These are phyloP conservation scores for Colletotrichum kahawae DNA, from an alignment of 2,329 filamentous ascomycete species.

Conservation along the genomic window DNA sequence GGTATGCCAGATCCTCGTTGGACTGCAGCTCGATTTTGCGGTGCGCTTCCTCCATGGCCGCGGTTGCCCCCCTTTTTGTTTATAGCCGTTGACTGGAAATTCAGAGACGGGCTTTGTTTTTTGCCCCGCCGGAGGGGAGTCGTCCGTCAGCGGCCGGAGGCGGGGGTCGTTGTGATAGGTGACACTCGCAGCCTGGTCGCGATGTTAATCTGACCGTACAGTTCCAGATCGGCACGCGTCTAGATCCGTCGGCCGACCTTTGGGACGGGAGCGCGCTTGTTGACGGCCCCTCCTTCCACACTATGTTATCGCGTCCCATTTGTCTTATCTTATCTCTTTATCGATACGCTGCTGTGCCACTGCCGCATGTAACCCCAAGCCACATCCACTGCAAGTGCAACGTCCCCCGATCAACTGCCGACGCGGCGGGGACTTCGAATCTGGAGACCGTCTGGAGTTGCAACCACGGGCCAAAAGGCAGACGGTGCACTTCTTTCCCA, in stretches of 20 bases:
- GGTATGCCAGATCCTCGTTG: slow-evolving; percentile 73
- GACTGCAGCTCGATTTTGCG: slow-evolving; percentile 82
- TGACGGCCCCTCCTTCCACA: neutral
- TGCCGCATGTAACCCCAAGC: neutral
- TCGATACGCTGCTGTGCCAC: neutral
- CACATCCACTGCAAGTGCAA: neutral
- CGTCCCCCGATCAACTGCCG: neutral
- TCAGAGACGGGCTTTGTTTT: neutral
- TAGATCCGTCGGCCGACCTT: neutral
- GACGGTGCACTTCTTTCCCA: neutral
- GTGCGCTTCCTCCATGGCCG: slow-evolving; percentile 50
- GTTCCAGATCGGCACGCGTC: neutral
- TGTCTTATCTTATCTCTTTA: neutral
- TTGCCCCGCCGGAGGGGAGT: neutral
- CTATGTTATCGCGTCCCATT: rapidly evolving
- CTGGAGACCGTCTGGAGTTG: neutral
- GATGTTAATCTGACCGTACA: neutral
- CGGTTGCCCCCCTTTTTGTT: neutral
- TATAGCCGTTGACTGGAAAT: rapidly evolving
- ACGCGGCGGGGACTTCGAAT: neutral
- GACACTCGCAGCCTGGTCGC: neutral
- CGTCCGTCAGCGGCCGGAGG: neutral
- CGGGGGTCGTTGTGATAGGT: neutral
- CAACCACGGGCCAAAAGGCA: neutral
- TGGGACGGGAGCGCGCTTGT: neutral